Base-by-base conservation (phyloP, 2,329 filamentous ascomycete species). In the Fusarium sulawesiense region DNA sequence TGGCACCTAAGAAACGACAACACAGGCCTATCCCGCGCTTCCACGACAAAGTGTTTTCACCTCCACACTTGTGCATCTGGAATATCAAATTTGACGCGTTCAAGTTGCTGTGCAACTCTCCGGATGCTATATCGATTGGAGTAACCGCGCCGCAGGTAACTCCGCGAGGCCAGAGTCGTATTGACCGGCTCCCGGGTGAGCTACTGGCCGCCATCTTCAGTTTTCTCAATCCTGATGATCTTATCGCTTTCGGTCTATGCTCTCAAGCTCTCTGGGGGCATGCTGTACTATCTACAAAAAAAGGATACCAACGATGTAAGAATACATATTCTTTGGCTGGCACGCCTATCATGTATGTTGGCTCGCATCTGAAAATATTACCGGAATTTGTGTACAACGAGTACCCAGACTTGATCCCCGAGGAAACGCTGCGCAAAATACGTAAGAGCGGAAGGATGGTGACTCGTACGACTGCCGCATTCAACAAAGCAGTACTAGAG, bases 181-280 rank as follows among this genome's bases (percentile, higher is more conserved):
- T 69, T 2, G 57, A 69, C 25, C 20, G 9, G 14, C 46, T 70
- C 2, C 67, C 61, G 1, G 2, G 30, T 4, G 67, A 70, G 12
- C 37, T 70, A 0, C 9, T 60, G 3, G 10, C 8, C 5, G 5
- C 4, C 1, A 27, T 70, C 7, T 55, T 60, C 4, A 13, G 8
- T 4, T 8, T 30, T 1, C 37, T 59, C 13, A 6, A 45, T 2
- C 8, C 47, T 1, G n/a, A 30, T 3, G 50, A 62, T 0, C 20
- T 45, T 1, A 16, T 66, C 14, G 20, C 60, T 6, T 47, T 69
- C 5, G 21, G 49, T 4, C 30, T 69, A 12, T 59, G 60, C 27
- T 69, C 65, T 6, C 49, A 30, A 4, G 16, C n/a, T 3, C 42
- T 70, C 3, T 69, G 61, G 61, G 16, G 3, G 7, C n/a, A 54